A percentile compares a stretch with the other conserved stretches of the same genome.
Conservation (phyloP, 1,139 yeast species). For the Yamadazyma aaseri region DNA sequence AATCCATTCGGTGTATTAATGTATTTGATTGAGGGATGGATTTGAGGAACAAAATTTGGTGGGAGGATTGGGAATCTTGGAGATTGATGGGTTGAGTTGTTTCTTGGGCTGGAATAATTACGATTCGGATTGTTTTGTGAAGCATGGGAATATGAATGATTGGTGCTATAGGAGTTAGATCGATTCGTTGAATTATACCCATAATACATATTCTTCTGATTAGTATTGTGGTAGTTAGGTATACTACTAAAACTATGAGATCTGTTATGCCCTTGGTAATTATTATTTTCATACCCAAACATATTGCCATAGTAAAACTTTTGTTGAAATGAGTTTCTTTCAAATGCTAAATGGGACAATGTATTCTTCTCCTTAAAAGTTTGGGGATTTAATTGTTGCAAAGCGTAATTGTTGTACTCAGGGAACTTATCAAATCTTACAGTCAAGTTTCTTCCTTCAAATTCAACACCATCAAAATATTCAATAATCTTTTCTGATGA, state of each 20-base stretch:
- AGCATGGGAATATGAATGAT: not conserved
- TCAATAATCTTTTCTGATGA: slow-evolving; percentile 54
- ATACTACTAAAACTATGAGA: slow-evolving; percentile 5
- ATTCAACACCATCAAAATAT: slow-evolving; percentile 47
- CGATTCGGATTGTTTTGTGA: not conserved
- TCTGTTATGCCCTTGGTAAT: slow-evolving; percentile 2
- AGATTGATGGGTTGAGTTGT: slow-evolving; percentile 6
- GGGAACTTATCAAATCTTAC: slow-evolving; percentile 59
- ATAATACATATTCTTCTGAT: slow-evolving; percentile 1
- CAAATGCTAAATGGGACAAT: slow-evolving; percentile 31
- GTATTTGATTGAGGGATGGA: slow-evolving; percentile 17
- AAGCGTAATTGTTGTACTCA: slow-evolving; percentile 33
- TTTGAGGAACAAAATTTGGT: slow-evolving; percentile 18
- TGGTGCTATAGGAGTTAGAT: not conserved
- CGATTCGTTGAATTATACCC: slow-evolving; percentile 1
- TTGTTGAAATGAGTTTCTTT: slow-evolving; percentile 35
- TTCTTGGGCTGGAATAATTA: not conserved
- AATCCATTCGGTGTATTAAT: slow-evolving; percentile 13
- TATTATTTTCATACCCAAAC: slow-evolving; percentile 3
- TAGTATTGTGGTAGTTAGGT: slow-evolving; percentile 1
- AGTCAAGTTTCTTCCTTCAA: slow-evolving; percentile 59
- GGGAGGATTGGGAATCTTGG: slow-evolving; percentile 15
- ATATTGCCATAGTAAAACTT: slow-evolving; percentile 28
- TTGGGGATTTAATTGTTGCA: slow-evolving; percentile 28
- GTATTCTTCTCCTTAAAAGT: slow-evolving; percentile 12